These are phyloP conservation scores for Cordia subcordata DNA, from an alignment of 257 asterid species.

Conservation along the genomic window DNA sequence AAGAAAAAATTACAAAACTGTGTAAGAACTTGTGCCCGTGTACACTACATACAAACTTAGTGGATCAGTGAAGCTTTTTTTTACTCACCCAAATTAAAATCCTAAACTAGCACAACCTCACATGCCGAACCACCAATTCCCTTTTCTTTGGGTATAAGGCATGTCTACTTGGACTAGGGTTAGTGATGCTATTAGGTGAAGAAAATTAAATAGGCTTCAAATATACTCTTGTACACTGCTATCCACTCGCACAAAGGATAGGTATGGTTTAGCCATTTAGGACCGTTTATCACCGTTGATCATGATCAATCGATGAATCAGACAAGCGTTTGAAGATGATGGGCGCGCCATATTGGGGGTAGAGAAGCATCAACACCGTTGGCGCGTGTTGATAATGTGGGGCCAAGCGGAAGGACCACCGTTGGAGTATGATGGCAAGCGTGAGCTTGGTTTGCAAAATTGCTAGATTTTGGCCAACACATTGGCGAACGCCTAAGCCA, in stretches of 20 bases:
- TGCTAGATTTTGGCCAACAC: constrained; percentile 42
- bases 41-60: constrained; percentile 22
- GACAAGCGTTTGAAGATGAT: constrained; percentile 28
- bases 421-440: constrained; percentile 33
- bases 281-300: constrained; percentile 6
- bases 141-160: constrained; percentile 13
- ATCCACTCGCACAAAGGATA: constrained; percentile 19
- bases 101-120: not conserved
- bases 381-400: constrained; percentile 45
- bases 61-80: not conserved
- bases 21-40: constrained; percentile 14
- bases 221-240: not conserved
- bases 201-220: constrained; percentile 10
- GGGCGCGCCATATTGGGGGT: constrained; percentile 50
- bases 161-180: constrained; percentile 6
- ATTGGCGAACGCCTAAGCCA: constrained; percentile 39
- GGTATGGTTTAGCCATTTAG: not conserved
- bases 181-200: not conserved
- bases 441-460: constrained; percentile 39
- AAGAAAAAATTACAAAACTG: constrained; percentile 27
- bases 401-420: constrained; percentile 29
- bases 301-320: constrained; percentile 3
- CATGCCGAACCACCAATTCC: constrained; percentile 24
- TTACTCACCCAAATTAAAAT: constrained; percentile 8
- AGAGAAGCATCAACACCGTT: constrained; percentile 38